Base-by-base conservation (phyloP, 495 filamentous ascomycete species). In the Aspergillus campestris region DNA sequence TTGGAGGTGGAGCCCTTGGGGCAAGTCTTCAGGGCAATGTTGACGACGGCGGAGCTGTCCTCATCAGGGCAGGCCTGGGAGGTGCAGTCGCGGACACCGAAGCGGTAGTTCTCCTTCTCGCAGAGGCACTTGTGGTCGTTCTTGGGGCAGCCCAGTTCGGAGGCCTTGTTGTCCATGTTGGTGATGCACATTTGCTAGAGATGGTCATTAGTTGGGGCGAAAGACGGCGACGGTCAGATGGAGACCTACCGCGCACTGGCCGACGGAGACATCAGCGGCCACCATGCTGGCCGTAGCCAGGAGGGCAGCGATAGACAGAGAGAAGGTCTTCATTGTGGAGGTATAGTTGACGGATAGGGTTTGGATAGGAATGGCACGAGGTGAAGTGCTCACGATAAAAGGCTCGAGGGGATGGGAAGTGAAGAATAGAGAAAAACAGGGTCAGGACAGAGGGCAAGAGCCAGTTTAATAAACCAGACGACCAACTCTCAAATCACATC, bases 1-100 rank as follows among this genome's bases (percentile, higher is more conserved):
- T 47, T 46, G 32, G 47, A 24, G 18, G 18, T 24, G 2, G 18
- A 24, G 40, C 42, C 50, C 49, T 56, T 53, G 50, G 67, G 57
- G 62, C 64, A 67, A 45, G 60, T 41, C 28, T 56, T 61, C 40
- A 62, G 49, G 42, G 67, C 73, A 61, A 56, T 53, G 9, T 55
- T 24, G 30, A 71, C 38, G 9, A 67, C 67, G 45, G 61, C 60
- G 18, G 47, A 48, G 8, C 65, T 57, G 42, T 74, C 67, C 45
- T 69, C 68, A 11, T 62, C 56, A 10, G 65, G 61, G 71, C 88
- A 94, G 40, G 77, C 72, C 65, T 83, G 61, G 45, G 68, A 61
- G 41, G 85, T 77, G 74, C 88, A 94, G 68, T 94, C 88, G 38
- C 78, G 82, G 48, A 94, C 71, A 58, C 88, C 88, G 57, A 79